Conservation (phyloP, 306 rosid genomes). For the Fragaria nilgerrensis region DNA sequence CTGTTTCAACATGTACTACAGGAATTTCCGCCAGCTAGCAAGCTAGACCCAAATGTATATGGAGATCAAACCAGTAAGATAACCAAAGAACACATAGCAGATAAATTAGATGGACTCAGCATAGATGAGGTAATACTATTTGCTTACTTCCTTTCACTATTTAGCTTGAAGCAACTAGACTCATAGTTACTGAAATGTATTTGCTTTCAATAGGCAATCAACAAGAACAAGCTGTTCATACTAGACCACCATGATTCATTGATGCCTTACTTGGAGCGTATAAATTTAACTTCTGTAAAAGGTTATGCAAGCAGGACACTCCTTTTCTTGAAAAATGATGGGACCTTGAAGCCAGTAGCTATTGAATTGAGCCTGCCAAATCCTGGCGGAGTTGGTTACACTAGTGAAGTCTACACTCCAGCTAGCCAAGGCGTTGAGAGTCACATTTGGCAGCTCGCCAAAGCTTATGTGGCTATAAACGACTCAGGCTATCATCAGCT, state of each 20-base stretch:
- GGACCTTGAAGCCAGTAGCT: slow-evolving; percentile 71
- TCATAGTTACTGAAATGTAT: neutral
- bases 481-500: slow-evolving; percentile 81
- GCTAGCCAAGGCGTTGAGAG: slow-evolving; percentile 49
- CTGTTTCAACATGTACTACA: slow-evolving; percentile 31
- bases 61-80: slow-evolving; percentile 74
- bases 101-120: slow-evolving; percentile 52
- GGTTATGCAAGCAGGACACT: slow-evolving; percentile 68
- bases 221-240: slow-evolving; percentile 48
- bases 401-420: slow-evolving; percentile 55
- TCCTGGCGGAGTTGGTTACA: slow-evolving; percentile 53
- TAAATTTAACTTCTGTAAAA: slow-evolving; percentile 50
- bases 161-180: slow-evolving; percentile 12
- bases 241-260: slow-evolving; percentile 75
- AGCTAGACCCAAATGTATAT: slow-evolving; percentile 46
- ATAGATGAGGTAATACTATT: slow-evolving; percentile 51
- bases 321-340: slow-evolving; percentile 59
- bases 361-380: slow-evolving; percentile 81
- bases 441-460: slow-evolving; percentile 73
- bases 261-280: slow-evolving; percentile 61
- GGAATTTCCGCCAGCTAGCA: slow-evolving; percentile 76
- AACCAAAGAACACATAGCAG: slow-evolving; percentile 43
- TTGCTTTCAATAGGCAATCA: slow-evolving; percentile 52
- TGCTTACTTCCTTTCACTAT: neutral
- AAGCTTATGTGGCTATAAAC: slow-evolving; percentile 67